These are phyloP conservation scores for Phanerochaete carnosa DNA, from an alignment of 768 basidiomycete genomes.

Conservation along the genomic window DNA sequence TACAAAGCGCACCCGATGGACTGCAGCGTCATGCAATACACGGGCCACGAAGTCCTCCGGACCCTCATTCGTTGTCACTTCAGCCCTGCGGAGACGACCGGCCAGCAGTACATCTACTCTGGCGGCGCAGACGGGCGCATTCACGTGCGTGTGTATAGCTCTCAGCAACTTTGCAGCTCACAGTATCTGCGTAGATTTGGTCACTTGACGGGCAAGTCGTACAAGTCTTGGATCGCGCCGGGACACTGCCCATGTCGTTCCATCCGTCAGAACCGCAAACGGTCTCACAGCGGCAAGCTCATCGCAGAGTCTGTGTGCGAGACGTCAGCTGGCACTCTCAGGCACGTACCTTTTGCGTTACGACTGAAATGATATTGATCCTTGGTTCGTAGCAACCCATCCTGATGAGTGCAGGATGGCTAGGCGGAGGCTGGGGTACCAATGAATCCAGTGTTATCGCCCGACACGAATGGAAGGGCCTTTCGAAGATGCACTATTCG, in stretches of 20 bases:
- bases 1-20: conserved; percentile 75
- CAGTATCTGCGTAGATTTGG: conserved; percentile 70
- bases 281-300: conserved; percentile 24
- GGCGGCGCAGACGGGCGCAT: conserved; percentile 84
- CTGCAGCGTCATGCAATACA: conserved; percentile 93
- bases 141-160: conserved; percentile 51
- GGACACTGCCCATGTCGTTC: conserved; percentile 63
- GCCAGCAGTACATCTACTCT: conserved; percentile 90
- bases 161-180: neutral
- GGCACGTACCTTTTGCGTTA: conserved; percentile 34
- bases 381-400: conserved; percentile 63
- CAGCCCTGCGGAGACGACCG: conserved; percentile 90
- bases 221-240: conserved; percentile 78
- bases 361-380: neutral
- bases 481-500: conserved; percentile 62
- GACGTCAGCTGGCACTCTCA: conserved; percentile 95
- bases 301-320: conserved; percentile 61
- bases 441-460: conserved; percentile 76
- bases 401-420: conserved; percentile 92
- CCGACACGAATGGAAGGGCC: conserved; percentile 94
- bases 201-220: conserved; percentile 86
- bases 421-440: conserved; percentile 32
- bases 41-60: conserved; percentile 84
- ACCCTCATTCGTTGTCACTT: conserved; percentile 97
- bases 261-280: conserved; percentile 70